Evolutionary conservation across 1,284 basidiomycete genomes (phyloP), one percentile per base, ranked within the genome.

Genomic region (Bjerkandera adusta): DNA sequence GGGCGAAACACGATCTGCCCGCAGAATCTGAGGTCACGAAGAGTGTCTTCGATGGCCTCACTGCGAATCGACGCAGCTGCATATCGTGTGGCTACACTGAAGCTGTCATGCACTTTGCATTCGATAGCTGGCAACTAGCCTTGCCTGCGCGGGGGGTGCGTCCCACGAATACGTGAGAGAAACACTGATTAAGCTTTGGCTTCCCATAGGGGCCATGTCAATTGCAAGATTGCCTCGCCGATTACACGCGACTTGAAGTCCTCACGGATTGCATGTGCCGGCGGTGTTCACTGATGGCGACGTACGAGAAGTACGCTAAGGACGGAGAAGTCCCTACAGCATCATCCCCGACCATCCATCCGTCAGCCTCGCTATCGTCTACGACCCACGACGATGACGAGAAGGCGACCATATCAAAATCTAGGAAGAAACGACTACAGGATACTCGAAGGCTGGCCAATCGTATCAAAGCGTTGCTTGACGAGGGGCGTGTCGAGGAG

Each of bases 181-280:
- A 36, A 8, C 25, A 40, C 2, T 29, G 62, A 32, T 22, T 27
- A 3, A 29, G 36, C 35, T 35, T 34, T 26, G 24, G 20, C 20
- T 36, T 26, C n/a, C 13, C 27, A 15, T 25, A 75, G 83, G 62
- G 74, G 20, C 73, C 71, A 36, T 89, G 84, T 59, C 68, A 72
- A 13, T 64, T 92, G 27, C 80, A 89, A 62, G 83, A 86, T 43
- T 86, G 89, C 54, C 73, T 93, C 13, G 73, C 76, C 46, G 88
- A 92, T 34, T 92, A 91, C 61, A 93, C 89, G n/a, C 75, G 81
- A 13, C 71, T 92, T 22, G 91, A 94, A 60, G 66, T 86, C 26
- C 71, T 94, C 38, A 80, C 77, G n/a, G 89, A 92, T 57, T 92
- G 89, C 56, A 77, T 89, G 25, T 94, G 91, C 62, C 79, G 89